Evolutionary conservation across 2,329 filamentous ascomycete genomes (phyloP).

Genomic region (Calonectria pseudoturangicola): DNA sequence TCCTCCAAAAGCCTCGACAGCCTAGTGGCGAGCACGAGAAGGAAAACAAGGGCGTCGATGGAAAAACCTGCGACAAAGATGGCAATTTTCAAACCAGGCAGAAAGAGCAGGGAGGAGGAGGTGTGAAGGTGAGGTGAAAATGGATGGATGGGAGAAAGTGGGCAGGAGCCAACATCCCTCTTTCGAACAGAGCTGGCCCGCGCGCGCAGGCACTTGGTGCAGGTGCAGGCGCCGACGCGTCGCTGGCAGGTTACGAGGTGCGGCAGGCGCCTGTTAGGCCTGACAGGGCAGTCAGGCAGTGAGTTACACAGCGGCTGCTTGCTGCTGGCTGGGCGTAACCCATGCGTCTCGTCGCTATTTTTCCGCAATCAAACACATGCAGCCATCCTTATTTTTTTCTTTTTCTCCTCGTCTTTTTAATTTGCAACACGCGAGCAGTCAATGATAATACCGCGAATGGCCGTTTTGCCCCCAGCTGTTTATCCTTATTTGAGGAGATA

Average conservation of each 20-base stretch:
- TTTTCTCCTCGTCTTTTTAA: not conserved
- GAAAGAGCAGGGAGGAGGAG: conserved; percentile 39
- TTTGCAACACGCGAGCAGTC: not conserved
- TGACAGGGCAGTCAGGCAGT: conserved; percentile 16
- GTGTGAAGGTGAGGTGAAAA: conserved; percentile 43
- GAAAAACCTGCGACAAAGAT: conserved; percentile 25
- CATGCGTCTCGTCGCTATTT: not conserved
- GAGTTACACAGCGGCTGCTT: conserved; percentile 8
- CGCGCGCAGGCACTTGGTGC: conserved; percentile 41
- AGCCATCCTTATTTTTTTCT: not conserved
- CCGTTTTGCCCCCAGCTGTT: not conserved
- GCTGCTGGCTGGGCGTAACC: conserved; percentile 16
- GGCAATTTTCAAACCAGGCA: conserved; percentile 24
- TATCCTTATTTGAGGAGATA: not conserved
- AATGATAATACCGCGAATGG: not conserved
- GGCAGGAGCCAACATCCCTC: conserved; percentile 40
- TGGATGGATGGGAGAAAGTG: conserved; percentile 43
- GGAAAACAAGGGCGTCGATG: conserved; percentile 24
- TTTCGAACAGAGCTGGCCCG: conserved; percentile 41
- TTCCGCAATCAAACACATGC: conserved; percentile 16
- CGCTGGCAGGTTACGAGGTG: conserved; percentile 22
- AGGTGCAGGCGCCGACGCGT: conserved; percentile 47
- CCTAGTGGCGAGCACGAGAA: conserved; percentile 6
- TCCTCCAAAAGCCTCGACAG: conserved; percentile 23
- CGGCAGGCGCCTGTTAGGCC: conserved; percentile 32